Conservation (phyloP, 2,329 filamentous ascomycete genomes). For the Neonectria sp. region DNA sequence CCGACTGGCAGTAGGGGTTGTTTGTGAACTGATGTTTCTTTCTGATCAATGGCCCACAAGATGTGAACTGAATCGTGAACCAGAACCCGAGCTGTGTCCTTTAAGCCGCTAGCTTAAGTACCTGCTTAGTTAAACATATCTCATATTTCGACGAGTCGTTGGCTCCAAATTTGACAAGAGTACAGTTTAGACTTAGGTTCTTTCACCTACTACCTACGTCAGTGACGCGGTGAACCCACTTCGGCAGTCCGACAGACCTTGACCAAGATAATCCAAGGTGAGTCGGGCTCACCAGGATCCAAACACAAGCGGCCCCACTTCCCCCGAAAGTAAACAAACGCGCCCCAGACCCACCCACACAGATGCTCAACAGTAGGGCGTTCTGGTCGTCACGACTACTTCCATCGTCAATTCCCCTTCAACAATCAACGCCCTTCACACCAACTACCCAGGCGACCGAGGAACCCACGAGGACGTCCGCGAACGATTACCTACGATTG, state of each 20-base stretch:
- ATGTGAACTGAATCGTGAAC: not conserved
- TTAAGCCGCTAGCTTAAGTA: too few relatives aligned
- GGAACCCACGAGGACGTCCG: constrained; percentile 24
- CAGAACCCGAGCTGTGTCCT: not conserved
- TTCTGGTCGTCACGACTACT: constrained; percentile 32
- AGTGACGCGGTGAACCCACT: too few relatives aligned
- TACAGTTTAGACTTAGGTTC: too few relatives aligned
- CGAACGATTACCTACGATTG: constrained; percentile 27
- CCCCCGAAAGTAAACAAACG: constrained; percentile 54
- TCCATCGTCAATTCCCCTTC: constrained; percentile 34
- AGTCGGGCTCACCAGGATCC: constrained; percentile 28
- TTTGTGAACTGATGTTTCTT: not conserved
- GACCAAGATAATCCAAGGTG: constrained; percentile 18
- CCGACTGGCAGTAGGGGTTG: not conserved
- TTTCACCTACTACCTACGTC: too few relatives aligned
- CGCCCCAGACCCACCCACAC: constrained; percentile 41
- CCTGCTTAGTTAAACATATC: too few relatives aligned
- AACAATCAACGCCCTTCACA: constrained; percentile 32
- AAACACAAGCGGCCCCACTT: constrained; percentile 30
- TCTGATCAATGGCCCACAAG: not conserved
- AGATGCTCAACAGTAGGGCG: constrained; percentile 25
- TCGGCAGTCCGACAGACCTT: not conserved
- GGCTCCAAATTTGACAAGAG: too few relatives aligned
- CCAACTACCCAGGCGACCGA: constrained; percentile 16
- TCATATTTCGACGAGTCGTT: too few relatives aligned